A percentile compares a stretch with the other conserved stretches of the same genome.
These are phyloP conservation scores for Colletotrichum echinochloae DNA, from an alignment of 2,329 filamentous ascomycete genomes.

Conservation along the genomic window DNA sequence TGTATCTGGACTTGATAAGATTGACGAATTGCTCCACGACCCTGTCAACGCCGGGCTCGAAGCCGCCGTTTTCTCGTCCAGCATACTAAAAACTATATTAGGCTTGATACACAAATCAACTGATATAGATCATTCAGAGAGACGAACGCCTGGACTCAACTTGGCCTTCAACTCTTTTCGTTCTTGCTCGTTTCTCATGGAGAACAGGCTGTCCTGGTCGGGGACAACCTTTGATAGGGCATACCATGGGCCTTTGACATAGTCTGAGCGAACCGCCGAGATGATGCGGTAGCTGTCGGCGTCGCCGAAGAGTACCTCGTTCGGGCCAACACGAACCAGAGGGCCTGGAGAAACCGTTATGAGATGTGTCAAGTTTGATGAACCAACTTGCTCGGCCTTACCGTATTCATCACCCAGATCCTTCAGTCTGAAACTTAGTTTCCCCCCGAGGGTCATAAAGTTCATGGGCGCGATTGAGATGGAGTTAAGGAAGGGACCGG, in stretches of 20 bases:
- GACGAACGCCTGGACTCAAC: constrained; percentile 35
- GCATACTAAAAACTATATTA: constrained; percentile 14
- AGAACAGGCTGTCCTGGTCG: constrained; percentile 38
- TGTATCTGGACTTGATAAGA: constrained; percentile 33
- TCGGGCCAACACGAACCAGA: constrained; percentile 41
- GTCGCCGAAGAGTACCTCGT: constrained; percentile 42
- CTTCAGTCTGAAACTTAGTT: constrained; percentile 27
- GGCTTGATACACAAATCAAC: neutral
- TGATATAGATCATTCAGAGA: neutral
- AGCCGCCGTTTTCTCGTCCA: constrained; percentile 33
- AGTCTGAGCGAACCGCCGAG: constrained; percentile 32
- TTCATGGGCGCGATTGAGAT: constrained; percentile 49
- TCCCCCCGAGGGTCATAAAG: constrained; percentile 20
- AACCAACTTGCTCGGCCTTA: neutral
- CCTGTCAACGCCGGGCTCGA: constrained; percentile 28
- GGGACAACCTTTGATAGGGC: constrained; percentile 34
- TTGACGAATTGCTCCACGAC: constrained; percentile 23
- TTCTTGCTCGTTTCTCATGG: constrained; percentile 39
- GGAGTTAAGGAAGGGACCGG: constrained; percentile 48
- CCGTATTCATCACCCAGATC: constrained; percentile 32
- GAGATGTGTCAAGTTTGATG: constrained; percentile 41
- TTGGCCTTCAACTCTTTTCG: constrained; percentile 39
- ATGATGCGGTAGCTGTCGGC: constrained; percentile 32
- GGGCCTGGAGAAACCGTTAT: constrained; percentile 43
- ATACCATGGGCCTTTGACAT: constrained; percentile 41